Percentiles rank a stretch among this genome's conserved stretches.
Evolutionary conservation across 345 rosid genomes (phyloP).

Genomic region (Pseudoturritis turrita): DNA sequence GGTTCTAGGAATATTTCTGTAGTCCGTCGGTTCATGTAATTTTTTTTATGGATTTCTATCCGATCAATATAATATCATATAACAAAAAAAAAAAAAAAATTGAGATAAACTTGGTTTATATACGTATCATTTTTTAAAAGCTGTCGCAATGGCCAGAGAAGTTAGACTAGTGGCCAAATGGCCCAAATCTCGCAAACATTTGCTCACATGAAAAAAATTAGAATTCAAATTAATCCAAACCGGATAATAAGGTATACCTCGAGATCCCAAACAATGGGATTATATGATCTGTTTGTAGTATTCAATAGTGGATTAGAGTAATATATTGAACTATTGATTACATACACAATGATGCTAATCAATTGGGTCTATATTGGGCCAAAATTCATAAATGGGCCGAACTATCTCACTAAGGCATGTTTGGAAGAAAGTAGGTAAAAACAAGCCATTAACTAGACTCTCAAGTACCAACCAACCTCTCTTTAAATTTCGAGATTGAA

Average conservation of each 20-base stretch:
- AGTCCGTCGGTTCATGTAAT: too few relatives aligned
- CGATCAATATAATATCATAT: too few relatives aligned
- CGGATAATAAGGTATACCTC: background rate
- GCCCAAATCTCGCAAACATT: too few relatives aligned
- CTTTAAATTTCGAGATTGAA: background rate
- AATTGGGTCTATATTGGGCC: background rate
- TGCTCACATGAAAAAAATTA: too few relatives aligned
- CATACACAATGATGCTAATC: background rate
- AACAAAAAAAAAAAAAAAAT: too few relatives aligned
- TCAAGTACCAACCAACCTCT: background rate
- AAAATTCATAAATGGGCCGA: constrained; percentile 5
- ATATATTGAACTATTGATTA: background rate
- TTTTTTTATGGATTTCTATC: too few relatives aligned
- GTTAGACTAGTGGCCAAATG: background rate
- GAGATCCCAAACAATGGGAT: background rate
- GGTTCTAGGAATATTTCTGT: too few relatives aligned
- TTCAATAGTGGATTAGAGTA: background rate
- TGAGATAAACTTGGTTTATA: background rate
- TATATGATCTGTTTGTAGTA: background rate
- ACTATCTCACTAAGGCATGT: background rate
- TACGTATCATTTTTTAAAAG: background rate
- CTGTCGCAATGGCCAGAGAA: background rate
- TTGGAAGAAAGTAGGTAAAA: background rate
- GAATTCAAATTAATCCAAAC: background rate
- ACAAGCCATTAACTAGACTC: background rate